Evolutionary conservation across 78 protist species (phyloP), one percentile per base, ranked within the genome.

Genomic region (Tieghemostelium lacteum): DNA sequence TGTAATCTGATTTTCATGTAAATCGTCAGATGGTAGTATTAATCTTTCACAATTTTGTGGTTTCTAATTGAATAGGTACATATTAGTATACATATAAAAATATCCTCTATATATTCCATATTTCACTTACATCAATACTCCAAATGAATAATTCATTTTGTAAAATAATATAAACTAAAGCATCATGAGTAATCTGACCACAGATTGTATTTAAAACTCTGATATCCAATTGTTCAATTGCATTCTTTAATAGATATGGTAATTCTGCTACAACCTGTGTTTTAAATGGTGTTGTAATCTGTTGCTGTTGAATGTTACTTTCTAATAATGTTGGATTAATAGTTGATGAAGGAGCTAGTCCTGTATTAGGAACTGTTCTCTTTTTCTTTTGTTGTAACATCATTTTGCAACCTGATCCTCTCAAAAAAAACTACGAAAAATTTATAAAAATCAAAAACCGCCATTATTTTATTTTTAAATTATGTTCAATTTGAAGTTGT

Each of bases 101-200:
- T 28, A 2, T 28, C 5, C 2, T 8, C 5, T 39, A 6, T 20
- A 20, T 22, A 65, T 65, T 2, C 10, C 20, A 29, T 28, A 17
- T 10, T 17, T 29, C 2, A 65, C 54, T 54, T 78, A 66, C 75
- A 34, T 80, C 88, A 37, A 80, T 31, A 31, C 75, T 66, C 88
- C 88, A 80, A 55, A 80, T 55, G 40, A 39, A 80, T 45, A 80
- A 67, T 29, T 80, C 76, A 40, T 49, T 66, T 36, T 36, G 50
- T 22, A 52, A 55, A 10, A 80, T 26, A 7, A 66, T 2, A 39
- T 49, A 80, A 3, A 36, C 31, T 29, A 61, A n/a, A 34, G 67
- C 75, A 33, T 80, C 69, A 7, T 37, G 19, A 37, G 45, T 52
- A 5, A 80, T 50, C 5, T 40, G 20, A 40, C 88, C 88, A 2